Base-by-base conservation (phyloP, 179 eudicot species). In the Beta corolliflora region DNA sequence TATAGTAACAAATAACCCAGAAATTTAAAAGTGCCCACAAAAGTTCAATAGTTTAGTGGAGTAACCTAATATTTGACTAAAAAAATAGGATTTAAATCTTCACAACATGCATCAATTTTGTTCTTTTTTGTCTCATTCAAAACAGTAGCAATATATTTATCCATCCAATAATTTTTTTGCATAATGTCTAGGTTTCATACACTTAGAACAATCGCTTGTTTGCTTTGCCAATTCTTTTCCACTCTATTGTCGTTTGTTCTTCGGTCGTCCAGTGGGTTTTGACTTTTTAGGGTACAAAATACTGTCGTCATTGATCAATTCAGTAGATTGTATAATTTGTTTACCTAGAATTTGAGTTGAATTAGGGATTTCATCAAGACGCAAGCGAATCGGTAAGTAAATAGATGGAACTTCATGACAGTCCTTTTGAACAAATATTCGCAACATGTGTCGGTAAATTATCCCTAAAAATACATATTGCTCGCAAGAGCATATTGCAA, bases 361-460 rank as follows among this genome's bases (percentile, higher is more conserved):
- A 19, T 1, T 31, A 7, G n/a, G 31, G 73, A 61, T 21, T 2
- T 60, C 29, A 53, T 73, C 9, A 63, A 29, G 29, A n/a, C 53
- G 66, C 76, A 75, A 56, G 14, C 48, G 50, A 45, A 15, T 11
- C 45, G 76, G 76, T 3, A 45, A 79, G 59, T 69, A 79, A 11
- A 18, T 7, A 36, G 16, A 54, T 41, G 75, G 23, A 69, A 68
- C 18, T 9, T 50, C n/a, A 25, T 52, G 66, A 54, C 64, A 67
- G 3, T 64, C 45, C 5, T 71, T 59, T 56, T 19, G 23, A 4
- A 41, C 25, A 71, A 79, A 79, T 10, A 63, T 59, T 9, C 19
- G 36, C 21, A 80, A 50, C 45, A 78, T 71, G 70, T 61, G 50
- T 45, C 36, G 66, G 29, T 41, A 80, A 73, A 81, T 73, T 67